A percentile compares a stretch with the other conserved stretches of the same genome.
Evolutionary conservation across 495 filamentous ascomycete species (phyloP).

Genomic region (Penicillium roqueforti): DNA sequence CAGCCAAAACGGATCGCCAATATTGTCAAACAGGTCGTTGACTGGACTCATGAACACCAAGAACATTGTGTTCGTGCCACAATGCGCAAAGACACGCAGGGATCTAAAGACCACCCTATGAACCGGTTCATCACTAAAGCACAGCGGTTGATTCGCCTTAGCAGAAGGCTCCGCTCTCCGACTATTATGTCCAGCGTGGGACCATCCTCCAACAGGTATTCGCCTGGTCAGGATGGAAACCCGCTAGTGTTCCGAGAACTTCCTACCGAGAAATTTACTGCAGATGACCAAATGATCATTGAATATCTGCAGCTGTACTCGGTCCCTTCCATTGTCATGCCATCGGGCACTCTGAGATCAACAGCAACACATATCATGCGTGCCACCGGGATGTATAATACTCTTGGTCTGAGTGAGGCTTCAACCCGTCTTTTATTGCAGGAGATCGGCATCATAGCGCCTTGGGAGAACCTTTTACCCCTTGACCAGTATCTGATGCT

Average conservation of each 20-base stretch:
- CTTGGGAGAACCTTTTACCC: slow-evolving; percentile 72
- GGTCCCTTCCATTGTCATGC: slow-evolving; percentile 46
- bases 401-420: slow-evolving; percentile 47
- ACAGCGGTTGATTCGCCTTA: slow-evolving; percentile 59
- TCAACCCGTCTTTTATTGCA: slow-evolving; percentile 71
- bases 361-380: slow-evolving; percentile 70
- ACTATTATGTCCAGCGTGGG: slow-evolving; percentile 53
- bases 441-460: slow-evolving; percentile 76
- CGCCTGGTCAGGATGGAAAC: slow-evolving; percentile 30
- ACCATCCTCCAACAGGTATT: slow-evolving; percentile 40
- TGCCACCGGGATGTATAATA: slow-evolving; percentile 63
- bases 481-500: slow-evolving; percentile 60
- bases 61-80: slow-evolving; percentile 35
- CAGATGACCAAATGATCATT: slow-evolving; percentile 56
- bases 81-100: slow-evolving; percentile 15
- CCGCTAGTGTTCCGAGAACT: slow-evolving; percentile 41
- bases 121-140: slow-evolving; percentile 62
- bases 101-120: slow-evolving; percentile 37
- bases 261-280: slow-evolving; percentile 30
- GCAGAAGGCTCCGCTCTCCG: slow-evolving; percentile 58
- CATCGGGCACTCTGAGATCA: slow-evolving; percentile 51
- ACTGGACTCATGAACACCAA: slow-evolving; percentile 58
- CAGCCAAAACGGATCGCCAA: slow-evolving; percentile 43
- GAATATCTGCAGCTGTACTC: slow-evolving; percentile 63
- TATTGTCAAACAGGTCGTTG: slow-evolving; percentile 43